Conservation (phyloP, 2,329 filamentous ascomycete genomes). For the Hyphodiscus sp. region DNA sequence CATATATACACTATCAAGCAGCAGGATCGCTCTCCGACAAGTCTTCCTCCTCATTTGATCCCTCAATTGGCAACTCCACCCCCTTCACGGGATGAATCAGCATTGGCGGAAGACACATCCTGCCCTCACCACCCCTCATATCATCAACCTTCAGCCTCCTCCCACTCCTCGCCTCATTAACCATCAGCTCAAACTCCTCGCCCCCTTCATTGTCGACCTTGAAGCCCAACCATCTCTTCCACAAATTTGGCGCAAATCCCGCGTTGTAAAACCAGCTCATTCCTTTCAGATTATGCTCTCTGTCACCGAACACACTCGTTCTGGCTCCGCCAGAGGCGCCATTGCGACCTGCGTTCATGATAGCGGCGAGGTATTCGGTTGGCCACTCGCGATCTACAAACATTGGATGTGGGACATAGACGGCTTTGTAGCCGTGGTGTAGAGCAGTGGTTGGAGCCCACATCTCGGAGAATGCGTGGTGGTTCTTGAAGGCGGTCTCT, state of each 20-base stretch:
- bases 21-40: constrained; percentile 27
- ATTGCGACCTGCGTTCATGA: constrained; percentile 74
- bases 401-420: constrained; percentile 83
- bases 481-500: constrained; percentile 77
- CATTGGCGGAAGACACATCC: constrained; percentile 90
- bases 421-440: constrained; percentile 88
- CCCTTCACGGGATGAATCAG: constrained; percentile 83
- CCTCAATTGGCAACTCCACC: constrained; percentile 45
- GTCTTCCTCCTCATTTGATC: constrained; percentile 13
- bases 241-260: constrained; percentile 73
- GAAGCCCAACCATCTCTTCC: constrained; percentile 79
- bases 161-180: constrained; percentile 36
- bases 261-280: constrained; percentile 91
- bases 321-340: constrained; percentile 68
- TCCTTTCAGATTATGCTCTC: constrained; percentile 83
- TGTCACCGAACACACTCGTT: constrained; percentile 70
- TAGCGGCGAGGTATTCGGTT: constrained; percentile 64
- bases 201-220: constrained; percentile 73
- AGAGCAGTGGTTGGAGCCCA: constrained; percentile 84
- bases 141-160: constrained; percentile 26
- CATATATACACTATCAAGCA: constrained; percentile 21
- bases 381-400: constrained; percentile 88
- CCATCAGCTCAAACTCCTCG: constrained; percentile 64
- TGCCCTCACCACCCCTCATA: constrained; percentile 65
- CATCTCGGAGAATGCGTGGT: constrained; percentile 95